These are phyloP conservation scores for Fusarium chaquense DNA, from an alignment of 2,329 filamentous ascomycete genomes.

Conservation along the genomic window DNA sequence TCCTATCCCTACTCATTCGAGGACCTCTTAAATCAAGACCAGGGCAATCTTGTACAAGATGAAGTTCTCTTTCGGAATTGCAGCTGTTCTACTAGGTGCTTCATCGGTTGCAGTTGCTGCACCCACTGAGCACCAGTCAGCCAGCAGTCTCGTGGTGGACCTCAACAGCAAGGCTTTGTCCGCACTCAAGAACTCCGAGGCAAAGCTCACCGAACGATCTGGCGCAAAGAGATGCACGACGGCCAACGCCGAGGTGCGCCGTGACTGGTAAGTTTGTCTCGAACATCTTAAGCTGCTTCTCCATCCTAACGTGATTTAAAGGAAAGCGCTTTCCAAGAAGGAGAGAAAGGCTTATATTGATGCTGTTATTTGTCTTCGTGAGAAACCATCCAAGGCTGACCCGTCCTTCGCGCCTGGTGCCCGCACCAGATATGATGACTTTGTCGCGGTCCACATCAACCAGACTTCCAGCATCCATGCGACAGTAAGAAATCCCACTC, in stretches of 20 bases:
- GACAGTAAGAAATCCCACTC: background rate
- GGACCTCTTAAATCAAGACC: background rate
- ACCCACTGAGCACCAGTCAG: slow-evolving; percentile 2
- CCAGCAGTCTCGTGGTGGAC: background rate
- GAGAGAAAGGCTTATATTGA: slow-evolving; percentile 8
- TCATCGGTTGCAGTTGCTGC: slow-evolving; percentile 5
- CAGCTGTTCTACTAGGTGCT: background rate
- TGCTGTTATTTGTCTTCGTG: slow-evolving; percentile 11
- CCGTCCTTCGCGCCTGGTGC: slow-evolving; percentile 12
- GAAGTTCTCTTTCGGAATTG: background rate
- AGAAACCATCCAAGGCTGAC: slow-evolving; percentile 18
- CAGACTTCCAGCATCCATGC: slow-evolving; percentile 10
- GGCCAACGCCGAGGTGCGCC: background rate
- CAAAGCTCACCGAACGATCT: background rate
- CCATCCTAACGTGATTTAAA: background rate
- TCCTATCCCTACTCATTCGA: too few relatives aligned
- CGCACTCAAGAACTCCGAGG: background rate
- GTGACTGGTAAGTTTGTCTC: background rate
- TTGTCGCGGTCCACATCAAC: slow-evolving; percentile 22
- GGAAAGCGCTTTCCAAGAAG: background rate
- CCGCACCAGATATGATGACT: slow-evolving; percentile 16
- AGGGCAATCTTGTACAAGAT: fast-evolving
- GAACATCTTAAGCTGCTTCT: fast-evolving
- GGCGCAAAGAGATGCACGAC: slow-evolving; percentile 8
- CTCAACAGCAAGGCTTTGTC: slow-evolving; percentile 4